These are phyloP conservation scores for Verticillium zaregamsianum DNA, from an alignment of 2,329 filamentous ascomycete genomes.

Conservation along the genomic window DNA sequence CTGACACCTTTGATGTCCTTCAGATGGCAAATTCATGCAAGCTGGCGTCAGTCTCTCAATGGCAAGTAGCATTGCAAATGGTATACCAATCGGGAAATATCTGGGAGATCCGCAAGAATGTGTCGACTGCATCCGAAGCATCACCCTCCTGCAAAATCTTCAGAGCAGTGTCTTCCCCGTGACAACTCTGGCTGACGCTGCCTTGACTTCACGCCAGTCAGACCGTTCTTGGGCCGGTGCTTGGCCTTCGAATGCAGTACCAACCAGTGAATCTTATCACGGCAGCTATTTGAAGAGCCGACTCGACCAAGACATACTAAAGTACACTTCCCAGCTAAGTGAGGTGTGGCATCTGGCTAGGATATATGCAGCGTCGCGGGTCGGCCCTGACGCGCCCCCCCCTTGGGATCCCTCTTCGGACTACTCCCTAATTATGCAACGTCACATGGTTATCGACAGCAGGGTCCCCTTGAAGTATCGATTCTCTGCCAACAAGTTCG, in stretches of 20 bases:
- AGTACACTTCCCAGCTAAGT: slow-evolving; percentile 25
- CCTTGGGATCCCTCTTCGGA: slow-evolving; percentile 45
- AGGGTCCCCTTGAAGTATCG: slow-evolving; percentile 45
- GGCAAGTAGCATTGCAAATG: slow-evolving; percentile 17
- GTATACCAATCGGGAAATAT: slow-evolving; percentile 12
- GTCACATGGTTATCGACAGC: slow-evolving; percentile 49
- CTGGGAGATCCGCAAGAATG: slow-evolving; percentile 16
- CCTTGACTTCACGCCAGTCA: too few species aligned
- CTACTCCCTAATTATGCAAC: slow-evolving; percentile 44
- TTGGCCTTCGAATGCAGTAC: too few species aligned
- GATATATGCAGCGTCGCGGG: slow-evolving; percentile 39
- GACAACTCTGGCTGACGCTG: neutral
- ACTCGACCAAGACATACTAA: too few species aligned
- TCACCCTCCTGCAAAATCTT: slow-evolving; percentile 36
- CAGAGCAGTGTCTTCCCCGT: slow-evolving; percentile 24
- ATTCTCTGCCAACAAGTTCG: slow-evolving; percentile 44
- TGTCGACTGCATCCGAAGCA: slow-evolving; percentile 33
- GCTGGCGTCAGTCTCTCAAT: slow-evolving; percentile 18
- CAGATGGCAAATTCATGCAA: slow-evolving; percentile 18
- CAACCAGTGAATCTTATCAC: too few species aligned
- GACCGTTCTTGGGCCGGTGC: too few species aligned
- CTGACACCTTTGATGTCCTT: too few species aligned
- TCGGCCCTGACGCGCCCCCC: slow-evolving; percentile 33
- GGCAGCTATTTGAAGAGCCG: too few species aligned
- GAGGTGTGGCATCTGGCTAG: slow-evolving; percentile 44